Percentiles rank a stretch among this genome's conserved stretches.
Evolutionary conservation across 768 basidiomycete species (phyloP).

Genomic region (Daedalea quercina): DNA sequence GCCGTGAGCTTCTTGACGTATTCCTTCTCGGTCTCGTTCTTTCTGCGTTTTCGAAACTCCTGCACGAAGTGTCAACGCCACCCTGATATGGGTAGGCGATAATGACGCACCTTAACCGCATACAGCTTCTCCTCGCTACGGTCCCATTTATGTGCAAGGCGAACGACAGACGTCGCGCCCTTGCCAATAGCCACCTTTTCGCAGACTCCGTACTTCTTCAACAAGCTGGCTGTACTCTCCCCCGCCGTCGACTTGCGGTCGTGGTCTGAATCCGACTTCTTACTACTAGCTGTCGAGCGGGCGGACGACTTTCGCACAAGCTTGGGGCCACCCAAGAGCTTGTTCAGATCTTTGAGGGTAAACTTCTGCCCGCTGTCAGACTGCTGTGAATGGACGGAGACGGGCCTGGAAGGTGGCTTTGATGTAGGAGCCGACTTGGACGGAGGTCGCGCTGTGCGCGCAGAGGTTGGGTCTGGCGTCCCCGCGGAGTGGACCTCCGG

Average conservation of each 20-base stretch:
- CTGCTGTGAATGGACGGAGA: conserved; percentile 30
- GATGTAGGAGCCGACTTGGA: neutral
- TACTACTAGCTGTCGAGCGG: conserved; percentile 57
- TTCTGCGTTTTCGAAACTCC: conserved; percentile 97
- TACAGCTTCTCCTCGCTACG: conserved; percentile 93
- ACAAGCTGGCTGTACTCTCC: conserved; percentile 49
- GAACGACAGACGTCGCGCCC: conserved; percentile 95
- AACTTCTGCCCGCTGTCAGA: conserved; percentile 62
- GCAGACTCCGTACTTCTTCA: conserved; percentile 95
- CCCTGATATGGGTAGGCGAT: neutral
- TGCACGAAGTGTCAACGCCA: conserved; percentile 23
- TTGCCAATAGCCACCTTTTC: conserved; percentile 96
- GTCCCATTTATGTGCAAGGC: conserved; percentile 99
- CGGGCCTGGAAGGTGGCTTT: conserved; percentile 14
- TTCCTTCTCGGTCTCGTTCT: conserved; percentile 98
- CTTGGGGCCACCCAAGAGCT: conserved; percentile 53
- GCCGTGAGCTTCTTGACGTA: conserved; percentile 99
- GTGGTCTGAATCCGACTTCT: conserved; percentile 61
- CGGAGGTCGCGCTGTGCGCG: neutral
- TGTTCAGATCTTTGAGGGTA: conserved; percentile 78
- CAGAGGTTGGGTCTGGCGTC: conserved; percentile 4
- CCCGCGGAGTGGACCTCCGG: conserved; percentile 6
- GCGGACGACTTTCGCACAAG: conserved; percentile 65
- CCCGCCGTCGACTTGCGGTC: conserved; percentile 39
- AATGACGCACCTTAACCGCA: conserved; percentile 79